phyloP scores from a whole-genome alignment of 2,329 filamentous ascomycete genomes.

The Alternaria sp. region DNA sequence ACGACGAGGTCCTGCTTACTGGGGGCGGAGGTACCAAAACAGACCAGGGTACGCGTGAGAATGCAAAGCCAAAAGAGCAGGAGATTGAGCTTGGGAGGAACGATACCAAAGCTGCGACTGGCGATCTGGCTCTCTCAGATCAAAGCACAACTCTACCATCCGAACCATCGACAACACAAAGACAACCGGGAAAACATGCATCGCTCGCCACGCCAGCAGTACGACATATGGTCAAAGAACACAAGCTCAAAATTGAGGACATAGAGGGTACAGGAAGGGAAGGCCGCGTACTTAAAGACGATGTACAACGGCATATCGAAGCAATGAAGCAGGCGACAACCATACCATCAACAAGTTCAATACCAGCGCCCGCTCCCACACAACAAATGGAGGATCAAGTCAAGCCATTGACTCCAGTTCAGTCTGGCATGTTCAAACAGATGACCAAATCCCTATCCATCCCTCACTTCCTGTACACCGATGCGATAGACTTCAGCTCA shows the following conservation, averaged over 20 bases:
- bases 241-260: constrained; percentile 78
- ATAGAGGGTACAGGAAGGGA: constrained; percentile 88
- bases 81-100: constrained; percentile 43
- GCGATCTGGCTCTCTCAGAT: constrained; percentile 23
- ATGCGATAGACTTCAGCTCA: constrained; percentile 82
- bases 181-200: constrained; percentile 69
- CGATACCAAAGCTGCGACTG: constrained; percentile 41
- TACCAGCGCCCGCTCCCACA: constrained; percentile 27
- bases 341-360: constrained; percentile 42
- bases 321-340: constrained; percentile 29
- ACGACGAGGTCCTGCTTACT: constrained; percentile 13
- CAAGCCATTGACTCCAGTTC: constrained; percentile 76
- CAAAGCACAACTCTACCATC: constrained; percentile 30
- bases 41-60: constrained; percentile 22
- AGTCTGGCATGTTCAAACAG: constrained; percentile 94
- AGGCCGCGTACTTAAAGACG: constrained; percentile 90
- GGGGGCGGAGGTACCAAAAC: constrained; percentile 26
- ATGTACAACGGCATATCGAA: constrained; percentile 66
- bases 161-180: constrained; percentile 30
- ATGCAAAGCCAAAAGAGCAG: constrained; percentile 26
- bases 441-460: constrained; percentile 94
- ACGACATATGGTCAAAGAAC: constrained; percentile 82
- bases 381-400: constrained; percentile 67
- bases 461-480: constrained; percentile 94
- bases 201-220: constrained; percentile 91